Conservation (phyloP, 2,329 filamentous ascomycete genomes). For the Fusarium penzigii region DNA sequence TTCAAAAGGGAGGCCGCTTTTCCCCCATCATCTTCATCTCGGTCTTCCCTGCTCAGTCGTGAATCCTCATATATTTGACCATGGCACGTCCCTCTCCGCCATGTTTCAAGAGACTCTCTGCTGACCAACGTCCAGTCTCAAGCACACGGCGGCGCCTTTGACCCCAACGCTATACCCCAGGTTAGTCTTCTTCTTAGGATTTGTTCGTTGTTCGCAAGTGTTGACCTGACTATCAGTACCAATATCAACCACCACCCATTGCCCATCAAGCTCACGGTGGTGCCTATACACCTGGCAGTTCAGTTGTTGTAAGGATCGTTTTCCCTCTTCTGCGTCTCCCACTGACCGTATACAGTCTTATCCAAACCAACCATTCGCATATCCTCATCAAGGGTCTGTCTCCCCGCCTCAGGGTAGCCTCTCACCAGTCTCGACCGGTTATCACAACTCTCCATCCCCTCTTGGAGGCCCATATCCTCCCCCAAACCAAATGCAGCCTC, state of each 20-base stretch:
- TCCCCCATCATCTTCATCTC: not conserved
- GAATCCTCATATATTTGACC: conserved; percentile 16
- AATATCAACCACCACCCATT: conserved; percentile 11
- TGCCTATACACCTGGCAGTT: conserved; percentile 27
- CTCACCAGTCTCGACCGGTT: conserved; percentile 14
- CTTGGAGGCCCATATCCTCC: conserved; percentile 12
- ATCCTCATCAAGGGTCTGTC: conserved; percentile 21
- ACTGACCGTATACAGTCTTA: conserved; percentile 20
- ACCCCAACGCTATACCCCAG: conserved; percentile 21
- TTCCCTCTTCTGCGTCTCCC: not conserved
- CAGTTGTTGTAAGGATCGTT: conserved; percentile 16
- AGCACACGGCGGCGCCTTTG: conserved; percentile 26
- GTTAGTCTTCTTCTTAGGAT: no score
- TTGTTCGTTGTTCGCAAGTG: not conserved
- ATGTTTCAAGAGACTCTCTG: not conserved
- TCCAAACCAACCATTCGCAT: conserved; percentile 19
- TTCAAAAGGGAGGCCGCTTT: not conserved
- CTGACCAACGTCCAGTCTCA: conserved; percentile 18
- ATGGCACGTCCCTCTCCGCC: conserved; percentile 18
- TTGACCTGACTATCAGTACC: conserved; percentile 14
- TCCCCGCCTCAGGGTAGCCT: conserved; percentile 23
- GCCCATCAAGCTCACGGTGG: conserved; percentile 25
- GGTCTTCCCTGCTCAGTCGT: not conserved
- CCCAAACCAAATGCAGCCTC: conserved; percentile 11
- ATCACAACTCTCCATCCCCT: conserved; percentile 10